Evolutionary conservation across 345 rosid genomes (phyloP).

Genomic region (Rhodomyrtus tomentosa): DNA sequence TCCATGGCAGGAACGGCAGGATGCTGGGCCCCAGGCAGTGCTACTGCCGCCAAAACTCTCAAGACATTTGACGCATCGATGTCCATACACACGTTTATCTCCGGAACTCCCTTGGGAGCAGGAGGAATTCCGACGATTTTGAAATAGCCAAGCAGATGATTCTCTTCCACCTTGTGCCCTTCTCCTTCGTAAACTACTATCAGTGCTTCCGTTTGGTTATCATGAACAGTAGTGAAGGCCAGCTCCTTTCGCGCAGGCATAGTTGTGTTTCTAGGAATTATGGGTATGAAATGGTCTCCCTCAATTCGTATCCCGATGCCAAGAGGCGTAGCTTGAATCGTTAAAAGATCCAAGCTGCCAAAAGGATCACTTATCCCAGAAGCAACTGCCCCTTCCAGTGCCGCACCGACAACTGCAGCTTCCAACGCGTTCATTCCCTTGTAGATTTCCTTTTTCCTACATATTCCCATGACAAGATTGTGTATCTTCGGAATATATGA

Average conservation of each 20-base stretch:
- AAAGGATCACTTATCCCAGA: conserved; percentile 79
- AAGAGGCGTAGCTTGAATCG: conserved; percentile 69
- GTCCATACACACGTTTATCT: conserved; percentile 87
- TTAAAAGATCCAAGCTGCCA: conserved; percentile 69
- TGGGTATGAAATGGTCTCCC: conserved; percentile 44
- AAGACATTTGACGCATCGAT: conserved; percentile 60
- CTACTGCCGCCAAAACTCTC: conserved; percentile 55
- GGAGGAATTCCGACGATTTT: conserved; percentile 65
- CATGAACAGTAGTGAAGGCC: conserved; percentile 49
- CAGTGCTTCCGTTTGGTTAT: conserved; percentile 65
- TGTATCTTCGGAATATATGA: conserved; percentile 52
- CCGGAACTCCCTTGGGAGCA: conserved; percentile 62
- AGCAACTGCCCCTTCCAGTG: conserved; percentile 84
- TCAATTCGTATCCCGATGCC: conserved; percentile 56
- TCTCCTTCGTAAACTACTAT: conserved; percentile 79
- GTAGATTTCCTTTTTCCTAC: conserved; percentile 51
- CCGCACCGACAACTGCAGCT: conserved; percentile 78
- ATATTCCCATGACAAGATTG: conserved; percentile 26
- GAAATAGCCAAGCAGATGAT: conserved; percentile 79
- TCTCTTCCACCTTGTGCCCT: conserved; percentile 49
- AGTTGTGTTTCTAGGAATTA: conserved; percentile 58
- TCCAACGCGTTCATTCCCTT: conserved; percentile 46
- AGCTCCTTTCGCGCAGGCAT: conserved; percentile 74
- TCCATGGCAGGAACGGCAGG: conserved; percentile 66
- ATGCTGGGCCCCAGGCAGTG: conserved; percentile 44